These are phyloP conservation scores for Cajanus cajan DNA, from an alignment of 306 rosid genomes.

Conservation along the genomic window DNA sequence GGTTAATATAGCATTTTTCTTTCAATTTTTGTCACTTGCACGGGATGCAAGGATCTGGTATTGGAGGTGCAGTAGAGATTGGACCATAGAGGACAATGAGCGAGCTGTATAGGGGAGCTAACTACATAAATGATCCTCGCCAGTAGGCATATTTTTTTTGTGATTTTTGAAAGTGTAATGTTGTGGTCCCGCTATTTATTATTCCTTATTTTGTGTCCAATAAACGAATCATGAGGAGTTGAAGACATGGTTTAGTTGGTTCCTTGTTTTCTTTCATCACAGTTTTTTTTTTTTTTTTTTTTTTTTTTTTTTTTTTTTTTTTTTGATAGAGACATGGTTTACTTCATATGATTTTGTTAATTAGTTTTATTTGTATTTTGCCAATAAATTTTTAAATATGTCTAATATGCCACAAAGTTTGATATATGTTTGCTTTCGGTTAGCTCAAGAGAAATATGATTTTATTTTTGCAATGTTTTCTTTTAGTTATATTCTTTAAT, in stretches of 20 bases:
- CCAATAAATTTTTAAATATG: neutral
- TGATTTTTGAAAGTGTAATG: neutral
- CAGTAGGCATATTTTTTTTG: neutral
- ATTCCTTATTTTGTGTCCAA: neutral
- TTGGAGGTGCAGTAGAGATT: neutral
- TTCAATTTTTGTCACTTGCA: neutral
- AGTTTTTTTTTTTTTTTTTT: too few relatives aligned
- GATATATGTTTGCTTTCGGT: neutral
- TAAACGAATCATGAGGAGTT: neutral
- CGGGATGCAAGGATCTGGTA: neutral
- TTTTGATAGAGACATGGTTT: neutral
- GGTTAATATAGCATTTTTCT: neutral
- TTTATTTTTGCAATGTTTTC: too few relatives aligned
- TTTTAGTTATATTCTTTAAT: too few relatives aligned
- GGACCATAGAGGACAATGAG: neutral
- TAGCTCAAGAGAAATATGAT: too few relatives aligned
- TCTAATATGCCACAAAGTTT: neutral
- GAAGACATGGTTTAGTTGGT: neutral
- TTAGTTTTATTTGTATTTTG: neutral
- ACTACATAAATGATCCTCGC: neutral
- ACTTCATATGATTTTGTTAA: neutral
- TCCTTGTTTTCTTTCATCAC: neutral
- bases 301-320: too few relatives aligned
- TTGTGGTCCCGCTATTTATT: neutral
- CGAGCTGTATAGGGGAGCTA: neutral